Conservation (phyloP, 176 grass and related monocot genomes). For the Eremochloa ophiuroides region DNA sequence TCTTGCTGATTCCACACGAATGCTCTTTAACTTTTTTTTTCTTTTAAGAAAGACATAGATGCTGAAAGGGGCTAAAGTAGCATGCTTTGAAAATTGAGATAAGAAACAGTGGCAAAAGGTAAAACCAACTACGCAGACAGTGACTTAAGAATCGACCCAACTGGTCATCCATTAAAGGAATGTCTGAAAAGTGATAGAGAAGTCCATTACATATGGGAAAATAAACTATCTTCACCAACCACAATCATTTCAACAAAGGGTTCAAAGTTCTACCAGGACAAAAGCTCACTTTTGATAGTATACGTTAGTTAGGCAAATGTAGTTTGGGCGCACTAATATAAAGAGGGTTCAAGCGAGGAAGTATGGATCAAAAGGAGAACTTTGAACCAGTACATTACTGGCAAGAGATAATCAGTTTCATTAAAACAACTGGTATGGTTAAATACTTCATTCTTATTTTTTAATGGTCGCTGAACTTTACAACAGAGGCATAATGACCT, state of each 20-base stretch:
- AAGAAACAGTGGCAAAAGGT: slow-evolving; percentile 9
- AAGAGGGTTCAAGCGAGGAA: not conserved
- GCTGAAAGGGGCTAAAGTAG: not conserved
- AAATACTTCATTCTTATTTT: not conserved
- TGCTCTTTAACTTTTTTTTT: not conserved
- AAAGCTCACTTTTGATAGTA: slow-evolving; percentile 11
- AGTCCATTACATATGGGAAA: not conserved
- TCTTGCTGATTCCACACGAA: slow-evolving; percentile 15
- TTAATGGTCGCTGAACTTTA: not conserved
- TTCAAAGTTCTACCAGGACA: slow-evolving; percentile 6
- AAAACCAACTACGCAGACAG: slow-evolving; percentile 21
- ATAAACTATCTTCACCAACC: slow-evolving; percentile 4
- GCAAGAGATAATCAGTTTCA: not conserved
- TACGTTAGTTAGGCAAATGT: not conserved
- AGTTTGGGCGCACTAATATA: not conserved
- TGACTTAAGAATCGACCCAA: slow-evolving; percentile 3
- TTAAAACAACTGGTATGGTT: not conserved
- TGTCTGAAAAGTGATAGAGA: not conserved
- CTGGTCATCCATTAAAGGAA: not conserved
- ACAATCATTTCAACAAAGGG: slow-evolving; percentile 12
- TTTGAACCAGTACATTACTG: not conserved
- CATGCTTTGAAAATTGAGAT: not conserved
- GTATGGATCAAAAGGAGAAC: not conserved
- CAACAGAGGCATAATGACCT: not conserved
- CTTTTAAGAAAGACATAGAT: not conserved